Evolutionary conservation across 2,329 filamentous ascomycete species (phyloP), one percentile per base, ranked within the genome.

Genomic region (Fusarium sp.): DNA sequence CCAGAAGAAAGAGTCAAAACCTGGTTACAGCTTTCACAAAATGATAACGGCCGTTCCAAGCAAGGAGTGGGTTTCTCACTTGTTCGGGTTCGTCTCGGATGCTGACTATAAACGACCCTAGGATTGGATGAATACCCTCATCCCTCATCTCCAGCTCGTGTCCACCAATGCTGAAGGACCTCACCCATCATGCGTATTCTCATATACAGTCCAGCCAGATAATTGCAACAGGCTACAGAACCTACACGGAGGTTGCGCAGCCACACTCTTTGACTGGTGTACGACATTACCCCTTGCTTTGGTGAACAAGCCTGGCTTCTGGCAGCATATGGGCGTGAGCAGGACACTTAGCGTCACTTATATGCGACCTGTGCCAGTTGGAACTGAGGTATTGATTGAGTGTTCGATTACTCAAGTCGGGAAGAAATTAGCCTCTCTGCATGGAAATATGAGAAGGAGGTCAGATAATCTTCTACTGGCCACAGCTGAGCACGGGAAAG

Each of bases 261-360:
- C 92, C 6, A 91, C 91, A 1, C 81, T 94, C 8, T 91, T 94
- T 74, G 93, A 94, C 82, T 83, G 88, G 65, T 87, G 89, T 75
- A 93, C 92, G 1, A 89, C 89, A 7, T 80, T 89, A 24, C 84
- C 90, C 7, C 81, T 94, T 18, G 81, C 87, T 15, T 85, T 91
- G 42, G 80, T 92, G 58, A 86, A 87, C 49, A 83, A 83, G 28
- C 88, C 88, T 0, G 91, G 90, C 11, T 90, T 87, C 79, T 93
- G 92, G 88, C 82, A 85, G 63, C 83, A 82, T 44, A 85, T 91
- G 31, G 92, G 92, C 42, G 91, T 94, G 33, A 90, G 86, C 78
- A 87, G 92, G 66, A 91, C 89, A 33, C 84, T 94, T 61, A 90
- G 87, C 76, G 86, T 92, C 47, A 93, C 90, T 0, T 94, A 93